Base-by-base conservation (phyloP, 2,329 filamentous ascomycete genomes). In the Fusarium transvaalense region DNA sequence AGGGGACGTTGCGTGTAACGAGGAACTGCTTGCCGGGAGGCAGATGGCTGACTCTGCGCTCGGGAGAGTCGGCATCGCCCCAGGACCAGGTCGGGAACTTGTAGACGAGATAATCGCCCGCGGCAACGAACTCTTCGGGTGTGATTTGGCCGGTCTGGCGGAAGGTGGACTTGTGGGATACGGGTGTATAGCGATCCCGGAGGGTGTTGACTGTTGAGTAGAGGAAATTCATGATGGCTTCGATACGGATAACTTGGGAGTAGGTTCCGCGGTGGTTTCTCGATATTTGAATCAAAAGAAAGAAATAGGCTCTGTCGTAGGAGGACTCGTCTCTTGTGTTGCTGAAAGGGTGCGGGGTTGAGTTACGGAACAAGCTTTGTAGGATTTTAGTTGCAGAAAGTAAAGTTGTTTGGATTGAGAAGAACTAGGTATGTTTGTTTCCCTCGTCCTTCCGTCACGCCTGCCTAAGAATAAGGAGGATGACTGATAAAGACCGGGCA, bases 31-130 rank as follows among this genome's bases (percentile, higher is more conserved):
- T 99, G 52, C 92, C 93, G 0, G 89, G 82, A 1, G 96, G 96
- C 6, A 99, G 88, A 77, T 97, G 92, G 69, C 85, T 83, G 56
- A 92, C 92, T 68, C 94, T 91, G 78, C 93, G 92, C 65, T 88
- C 86, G 2, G 90, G 88, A n/a, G 90, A 89, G 56, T 95, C 92
- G 71, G 95, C 94, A 75, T 96, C 93, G 70, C 92, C 90, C 96
- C 96, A 99, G 50, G 93, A 92, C 96, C 96, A 99, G 61, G 95
- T 97, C 10, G 95, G 96, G 82, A 99, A 99, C 84, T 97, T 98
- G 89, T 97, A 97, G 76, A 97, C 94, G 37, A 99, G 89, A 79
- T 98, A 99, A 83, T 99, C 96, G 74, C 96, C 96, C 5, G 96
- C 96, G 6, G 92, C 91, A 51, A 97, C 86, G 80, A 99, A 99